Evolutionary conservation across 2,329 filamentous ascomycete species (phyloP).

Genomic region (Pseudogymnoascus sp.): DNA sequence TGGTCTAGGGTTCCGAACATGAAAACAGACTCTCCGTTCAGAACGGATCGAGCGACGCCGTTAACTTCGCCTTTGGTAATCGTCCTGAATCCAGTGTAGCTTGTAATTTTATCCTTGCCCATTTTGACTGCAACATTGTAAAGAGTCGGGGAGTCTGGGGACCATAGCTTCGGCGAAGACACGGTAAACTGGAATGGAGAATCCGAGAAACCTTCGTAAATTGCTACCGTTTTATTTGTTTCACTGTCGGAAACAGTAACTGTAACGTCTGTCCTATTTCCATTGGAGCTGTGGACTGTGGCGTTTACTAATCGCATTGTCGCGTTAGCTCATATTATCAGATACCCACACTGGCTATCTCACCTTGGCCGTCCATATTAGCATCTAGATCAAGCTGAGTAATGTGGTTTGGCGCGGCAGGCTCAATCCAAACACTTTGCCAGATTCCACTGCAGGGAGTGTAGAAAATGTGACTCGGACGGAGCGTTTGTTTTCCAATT

Average conservation of each 20-base stretch:
- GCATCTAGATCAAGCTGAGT: constrained; percentile 34
- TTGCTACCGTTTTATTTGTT: constrained; percentile 17
- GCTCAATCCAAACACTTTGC: constrained; percentile 64
- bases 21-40: constrained; percentile 63
- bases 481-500: constrained; percentile 54
- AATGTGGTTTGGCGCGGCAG: constrained; percentile 44
- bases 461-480: constrained; percentile 58
- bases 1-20: constrained; percentile 62
- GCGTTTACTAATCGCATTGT: constrained; percentile 39
- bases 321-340: background rate
- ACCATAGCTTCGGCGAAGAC: constrained; percentile 51
- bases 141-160: constrained; percentile 50
- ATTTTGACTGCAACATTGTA: constrained; percentile 54
- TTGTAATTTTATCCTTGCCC: constrained; percentile 45
- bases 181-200: constrained; percentile 46
- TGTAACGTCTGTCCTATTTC: constrained; percentile 24
- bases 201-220: constrained; percentile 38
- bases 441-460: constrained; percentile 66
- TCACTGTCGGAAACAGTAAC: constrained; percentile 10
- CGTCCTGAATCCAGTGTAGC: constrained; percentile 62
- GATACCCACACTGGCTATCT: constrained; percentile 19
- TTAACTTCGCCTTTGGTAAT: constrained; percentile 47
- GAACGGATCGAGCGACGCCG: constrained; percentile 34
- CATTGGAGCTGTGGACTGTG: constrained; percentile 41
- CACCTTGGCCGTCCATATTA: constrained; percentile 44